Conservation (phyloP, 306 rosid genomes). For the Casuarina glauca region DNA sequence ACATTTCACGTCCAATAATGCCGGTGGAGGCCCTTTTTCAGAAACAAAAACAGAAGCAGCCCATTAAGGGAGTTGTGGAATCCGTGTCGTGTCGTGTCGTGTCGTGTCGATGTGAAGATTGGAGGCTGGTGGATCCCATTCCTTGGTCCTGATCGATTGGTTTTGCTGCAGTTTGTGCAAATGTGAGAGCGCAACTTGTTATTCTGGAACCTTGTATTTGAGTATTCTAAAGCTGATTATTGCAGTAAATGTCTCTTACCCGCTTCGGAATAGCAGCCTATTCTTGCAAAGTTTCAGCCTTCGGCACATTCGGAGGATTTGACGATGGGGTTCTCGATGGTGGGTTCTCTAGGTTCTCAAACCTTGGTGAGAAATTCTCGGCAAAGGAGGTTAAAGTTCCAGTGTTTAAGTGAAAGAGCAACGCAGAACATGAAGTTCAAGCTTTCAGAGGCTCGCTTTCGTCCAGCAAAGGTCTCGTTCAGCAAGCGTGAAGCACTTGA, state of each 20-base stretch:
- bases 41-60: too few relatives aligned
- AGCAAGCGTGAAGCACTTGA: slow-evolving; percentile 47
- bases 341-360: slow-evolving; percentile 51
- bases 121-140: neutral
- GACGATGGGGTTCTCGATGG: slow-evolving; percentile 54
- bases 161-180: neutral
- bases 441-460: slow-evolving; percentile 28
- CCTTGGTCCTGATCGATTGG: neutral
- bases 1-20: too few relatives aligned
- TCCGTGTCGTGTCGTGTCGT: too few relatives aligned
- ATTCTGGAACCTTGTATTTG: neutral
- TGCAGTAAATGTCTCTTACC: neutral
- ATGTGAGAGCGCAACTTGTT: slow-evolving; percentile 1
- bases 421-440: slow-evolving; percentile 32
- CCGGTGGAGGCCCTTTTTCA: too few relatives aligned
- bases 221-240: neutral
- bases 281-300: neutral
- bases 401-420: slow-evolving; percentile 24
- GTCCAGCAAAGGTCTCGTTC: slow-evolving; percentile 25
- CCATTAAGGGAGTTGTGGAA: too few relatives aligned
- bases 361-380: slow-evolving; percentile 27
- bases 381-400: slow-evolving; percentile 36
- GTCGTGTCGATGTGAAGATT: too few relatives aligned
- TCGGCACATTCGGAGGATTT: slow-evolving; percentile 11
- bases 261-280: neutral